Conservation (phyloP, 805 yeast species). For the Candida corydali region DNA sequence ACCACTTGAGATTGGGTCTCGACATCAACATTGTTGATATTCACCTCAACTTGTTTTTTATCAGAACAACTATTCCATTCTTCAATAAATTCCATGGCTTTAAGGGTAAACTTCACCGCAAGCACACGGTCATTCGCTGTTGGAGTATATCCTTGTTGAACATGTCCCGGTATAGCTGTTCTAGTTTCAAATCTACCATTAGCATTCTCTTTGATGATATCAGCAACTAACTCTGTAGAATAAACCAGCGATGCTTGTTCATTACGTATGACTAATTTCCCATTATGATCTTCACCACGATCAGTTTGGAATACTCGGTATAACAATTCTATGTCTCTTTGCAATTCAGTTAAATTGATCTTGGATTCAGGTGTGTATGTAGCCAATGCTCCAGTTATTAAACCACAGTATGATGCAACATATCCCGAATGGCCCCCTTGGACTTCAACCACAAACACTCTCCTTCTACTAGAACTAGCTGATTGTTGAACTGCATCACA, state of each 20-base stretch:
- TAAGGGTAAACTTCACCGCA: constrained; percentile 68
- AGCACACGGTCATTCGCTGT: constrained; percentile 73
- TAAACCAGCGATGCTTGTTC: constrained; percentile 67
- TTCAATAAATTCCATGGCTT: constrained; percentile 68
- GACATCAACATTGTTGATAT: neutral
- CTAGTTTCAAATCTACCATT: constrained; percentile 68
- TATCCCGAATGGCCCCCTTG: constrained; percentile 86
- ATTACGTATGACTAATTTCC: constrained; percentile 65
- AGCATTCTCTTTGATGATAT: constrained; percentile 60
- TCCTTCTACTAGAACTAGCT: constrained; percentile 72
- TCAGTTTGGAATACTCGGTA: constrained; percentile 57
- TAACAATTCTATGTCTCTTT: constrained; percentile 61
- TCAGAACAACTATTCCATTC: constrained; percentile 18
- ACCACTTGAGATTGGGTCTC: constrained; percentile 43
- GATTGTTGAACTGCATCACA: constrained; percentile 78
- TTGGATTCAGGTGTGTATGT: constrained; percentile 76
- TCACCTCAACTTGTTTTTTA: constrained; percentile 1
- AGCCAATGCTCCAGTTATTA: constrained; percentile 70
- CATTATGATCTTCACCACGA: constrained; percentile 62
- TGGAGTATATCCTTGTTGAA: constrained; percentile 80
- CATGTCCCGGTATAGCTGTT: constrained; percentile 83
- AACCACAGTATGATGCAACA: constrained; percentile 64
- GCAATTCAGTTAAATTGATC: constrained; percentile 54
- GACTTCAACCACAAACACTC: constrained; percentile 77
- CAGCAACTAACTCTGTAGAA: constrained; percentile 65